Evolutionary conservation across 2,329 filamentous ascomycete genomes (phyloP).

Genomic region (Proliferodiscus dingleyae): DNA sequence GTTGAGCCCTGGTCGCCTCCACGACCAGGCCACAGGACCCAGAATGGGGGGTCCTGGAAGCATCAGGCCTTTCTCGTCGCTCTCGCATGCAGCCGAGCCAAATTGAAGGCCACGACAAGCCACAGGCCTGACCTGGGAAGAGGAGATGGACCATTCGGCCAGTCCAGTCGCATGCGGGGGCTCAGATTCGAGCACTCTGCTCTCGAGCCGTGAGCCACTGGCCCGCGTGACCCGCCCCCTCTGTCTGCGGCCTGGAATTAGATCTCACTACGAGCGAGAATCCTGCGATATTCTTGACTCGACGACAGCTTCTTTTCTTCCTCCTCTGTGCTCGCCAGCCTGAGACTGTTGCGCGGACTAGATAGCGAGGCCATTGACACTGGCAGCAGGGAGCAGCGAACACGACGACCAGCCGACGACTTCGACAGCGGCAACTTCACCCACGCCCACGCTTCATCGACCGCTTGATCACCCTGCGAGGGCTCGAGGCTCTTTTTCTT

Average conservation of each 20-base stretch:
- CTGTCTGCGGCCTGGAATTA: neutral
- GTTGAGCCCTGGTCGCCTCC: slow-evolving; percentile 8
- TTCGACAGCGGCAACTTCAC: neutral
- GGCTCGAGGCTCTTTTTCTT: slow-evolving; percentile 20
- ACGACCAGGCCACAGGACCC: too few species aligned
- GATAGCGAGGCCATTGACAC: neutral
- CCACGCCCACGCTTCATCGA: slow-evolving; percentile 16
- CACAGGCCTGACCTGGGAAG: too few species aligned
- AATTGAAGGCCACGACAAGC: neutral
- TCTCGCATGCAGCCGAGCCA: neutral
- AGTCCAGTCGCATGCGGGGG: slow-evolving; percentile 1
- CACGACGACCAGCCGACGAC: neutral
- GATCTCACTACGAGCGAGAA: neutral
- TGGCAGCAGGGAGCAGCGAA: slow-evolving; percentile 1
- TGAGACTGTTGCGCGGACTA: neutral
- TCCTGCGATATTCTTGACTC: neutral
- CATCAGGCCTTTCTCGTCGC: neutral
- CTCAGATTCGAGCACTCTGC: neutral
- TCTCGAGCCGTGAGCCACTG: slow-evolving; percentile 13
- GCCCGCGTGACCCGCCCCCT: slow-evolving; percentile 5
- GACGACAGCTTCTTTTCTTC: neutral
- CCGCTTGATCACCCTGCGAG: slow-evolving; percentile 22
- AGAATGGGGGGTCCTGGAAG: too few species aligned
- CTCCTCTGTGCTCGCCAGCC: neutral
- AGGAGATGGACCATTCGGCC: too few species aligned